Evolutionary conservation across 73 alveolate genomes (phyloP).

Genomic region (Uronychia setigera): DNA sequence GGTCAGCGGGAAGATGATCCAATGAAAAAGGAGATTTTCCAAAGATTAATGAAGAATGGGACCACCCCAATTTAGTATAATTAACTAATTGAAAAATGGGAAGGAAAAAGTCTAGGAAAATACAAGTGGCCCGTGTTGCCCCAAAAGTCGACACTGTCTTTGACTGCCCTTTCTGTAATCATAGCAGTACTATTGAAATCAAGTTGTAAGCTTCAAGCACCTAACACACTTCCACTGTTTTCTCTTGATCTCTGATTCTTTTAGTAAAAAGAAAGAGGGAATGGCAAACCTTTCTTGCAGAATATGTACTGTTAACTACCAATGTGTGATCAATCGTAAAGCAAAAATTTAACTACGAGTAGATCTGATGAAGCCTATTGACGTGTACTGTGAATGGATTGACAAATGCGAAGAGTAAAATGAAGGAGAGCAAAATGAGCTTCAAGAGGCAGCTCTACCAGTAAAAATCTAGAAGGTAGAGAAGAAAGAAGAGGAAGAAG

Average conservation of each 20-base stretch:
- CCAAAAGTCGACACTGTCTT: conserved; percentile 74
- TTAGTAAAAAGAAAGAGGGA: no score
- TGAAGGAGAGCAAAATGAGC: no score
- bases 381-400: conserved; percentile 77
- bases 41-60: neutral
- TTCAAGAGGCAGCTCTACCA: no score
- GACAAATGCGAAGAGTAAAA: conserved; percentile 77
- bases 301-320: conserved; percentile 58
- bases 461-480: no score
- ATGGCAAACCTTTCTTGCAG: conserved; percentile 67
- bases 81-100: conserved; percentile 12
- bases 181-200: conserved; percentile 61
- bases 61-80: neutral
- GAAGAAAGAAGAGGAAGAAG: no score
- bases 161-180: conserved; percentile 86
- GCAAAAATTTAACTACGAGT: no score
- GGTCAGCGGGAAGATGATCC: neutral
- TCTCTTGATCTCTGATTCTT: no score
- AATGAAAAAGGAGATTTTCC: neutral
- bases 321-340: conserved; percentile 45
- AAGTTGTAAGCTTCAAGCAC: conserved; percentile 47
- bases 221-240: no score
- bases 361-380: conserved; percentile 62
- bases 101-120: conserved; percentile 15
- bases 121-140: neutral